Evolutionary conservation across 495 filamentous ascomycete genomes (phyloP).

Genomic region (Annulohypoxylon maeteangense): DNA sequence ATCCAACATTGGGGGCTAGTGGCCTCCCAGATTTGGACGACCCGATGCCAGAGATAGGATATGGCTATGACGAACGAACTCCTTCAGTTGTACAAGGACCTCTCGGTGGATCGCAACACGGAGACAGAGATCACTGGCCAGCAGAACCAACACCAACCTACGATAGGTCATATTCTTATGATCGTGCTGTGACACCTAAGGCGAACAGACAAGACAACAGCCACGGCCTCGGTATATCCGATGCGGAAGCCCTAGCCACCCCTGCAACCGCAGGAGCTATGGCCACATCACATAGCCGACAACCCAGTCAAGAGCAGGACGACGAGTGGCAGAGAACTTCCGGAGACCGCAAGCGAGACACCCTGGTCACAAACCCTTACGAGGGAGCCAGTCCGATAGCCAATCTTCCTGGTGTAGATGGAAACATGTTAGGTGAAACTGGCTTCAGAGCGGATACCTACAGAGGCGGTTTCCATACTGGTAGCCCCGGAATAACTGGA

Average conservation of each 20-base stretch:
- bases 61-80: constrained; percentile 63
- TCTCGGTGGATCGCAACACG: constrained; percentile 41
- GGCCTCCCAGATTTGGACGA: constrained; percentile 69
- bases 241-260: constrained; percentile 57
- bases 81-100: constrained; percentile 55
- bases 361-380: constrained; percentile 67
- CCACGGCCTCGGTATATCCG: constrained; percentile 47
- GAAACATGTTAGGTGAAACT: constrained; percentile 53
- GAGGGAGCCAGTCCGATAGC: constrained; percentile 65
- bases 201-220: constrained; percentile 43
- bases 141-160: constrained; percentile 54
- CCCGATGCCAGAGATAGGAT: constrained; percentile 75
- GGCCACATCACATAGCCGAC: constrained; percentile 56
- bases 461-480: constrained; percentile 55
- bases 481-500: constrained; percentile 63
- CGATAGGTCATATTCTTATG: constrained; percentile 51
- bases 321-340: constrained; percentile 66
- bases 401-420: constrained; percentile 62
- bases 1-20: constrained; percentile 68
- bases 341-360: constrained; percentile 65
- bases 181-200: constrained; percentile 51
- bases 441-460: constrained; percentile 52
- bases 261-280: constrained; percentile 57
- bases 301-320: constrained; percentile 62
- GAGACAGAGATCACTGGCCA: constrained; percentile 51